Evolutionary conservation across 208 protist genomes (phyloP).

Genomic region (Acanthamoeba lenticulata): DNA sequence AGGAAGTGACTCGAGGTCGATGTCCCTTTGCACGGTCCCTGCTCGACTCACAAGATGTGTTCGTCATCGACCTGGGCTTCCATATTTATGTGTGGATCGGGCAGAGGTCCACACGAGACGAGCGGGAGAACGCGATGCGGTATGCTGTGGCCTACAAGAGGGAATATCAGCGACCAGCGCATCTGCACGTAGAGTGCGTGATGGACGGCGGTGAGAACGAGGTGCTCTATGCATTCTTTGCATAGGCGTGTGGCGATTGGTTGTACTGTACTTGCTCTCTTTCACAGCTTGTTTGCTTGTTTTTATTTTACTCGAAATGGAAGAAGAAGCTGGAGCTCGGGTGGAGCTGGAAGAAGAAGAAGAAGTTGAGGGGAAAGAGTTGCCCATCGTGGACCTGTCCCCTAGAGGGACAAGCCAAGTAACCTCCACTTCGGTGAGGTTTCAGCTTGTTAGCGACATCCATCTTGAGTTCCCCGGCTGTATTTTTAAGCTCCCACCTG

Average conservation of each 20-base stretch:
- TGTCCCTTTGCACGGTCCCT: neutral
- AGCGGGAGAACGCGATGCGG: neutral
- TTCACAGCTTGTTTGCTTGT: too few relatives aligned
- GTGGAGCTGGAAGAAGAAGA: neutral
- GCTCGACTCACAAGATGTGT: neutral
- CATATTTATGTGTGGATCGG: conserved; percentile 11
- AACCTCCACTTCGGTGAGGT: neutral
- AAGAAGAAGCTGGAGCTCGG: neutral
- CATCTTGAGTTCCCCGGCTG: conserved; percentile 13
- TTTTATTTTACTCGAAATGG: too few relatives aligned
- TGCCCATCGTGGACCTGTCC: neutral
- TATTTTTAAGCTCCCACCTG: neutral
- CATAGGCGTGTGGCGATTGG: too few relatives aligned
- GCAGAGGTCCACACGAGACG: neutral
- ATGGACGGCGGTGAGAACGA: conserved; percentile 55
- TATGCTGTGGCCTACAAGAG: neutral
- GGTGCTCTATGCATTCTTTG: neutral
- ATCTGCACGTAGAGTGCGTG: neutral
- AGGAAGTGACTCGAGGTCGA: neutral
- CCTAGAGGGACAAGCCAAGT: neutral
- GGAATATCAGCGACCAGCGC: neutral
- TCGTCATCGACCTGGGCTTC: conserved; percentile 28
- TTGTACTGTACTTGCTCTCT: too few relatives aligned
- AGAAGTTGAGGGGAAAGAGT: neutral
- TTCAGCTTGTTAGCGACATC: neutral